A percentile compares a stretch with the other conserved stretches of the same genome.
phyloP scores from a whole-genome alignment of 441 rosid genomes.

The Macaranga tanarius region DNA sequence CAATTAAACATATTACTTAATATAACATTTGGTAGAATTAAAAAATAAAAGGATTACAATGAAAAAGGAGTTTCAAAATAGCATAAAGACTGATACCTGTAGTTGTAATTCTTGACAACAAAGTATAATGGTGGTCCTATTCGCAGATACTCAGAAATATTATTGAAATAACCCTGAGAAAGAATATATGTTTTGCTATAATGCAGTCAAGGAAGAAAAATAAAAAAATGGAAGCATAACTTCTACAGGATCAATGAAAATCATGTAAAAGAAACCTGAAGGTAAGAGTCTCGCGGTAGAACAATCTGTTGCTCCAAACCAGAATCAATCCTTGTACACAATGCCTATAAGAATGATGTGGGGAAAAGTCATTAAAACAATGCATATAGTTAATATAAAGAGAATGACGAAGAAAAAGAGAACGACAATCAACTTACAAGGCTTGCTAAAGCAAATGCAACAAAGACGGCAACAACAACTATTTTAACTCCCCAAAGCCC shows the following conservation, averaged over 20 bases:
- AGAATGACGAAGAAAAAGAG: background rate
- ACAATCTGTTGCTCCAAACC: constrained; percentile 96
- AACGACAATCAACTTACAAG: constrained; percentile 54
- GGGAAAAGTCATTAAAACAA: background rate
- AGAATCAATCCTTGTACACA: constrained; percentile 76
- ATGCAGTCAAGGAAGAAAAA: constrained; percentile 8
- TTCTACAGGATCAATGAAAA: background rate
- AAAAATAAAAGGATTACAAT: background rate
- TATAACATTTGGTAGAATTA: background rate
- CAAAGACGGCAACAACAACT: constrained; percentile 61
- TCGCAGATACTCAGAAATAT: constrained; percentile 69
- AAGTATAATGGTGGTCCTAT: constrained; percentile 93
- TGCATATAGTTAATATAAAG: background rate
- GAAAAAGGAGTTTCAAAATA: background rate
- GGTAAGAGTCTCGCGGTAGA: constrained; percentile 92
- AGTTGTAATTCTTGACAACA: constrained; percentile 84
- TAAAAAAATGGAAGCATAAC: constrained; percentile 15
- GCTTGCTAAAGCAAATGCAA: constrained; percentile 76
- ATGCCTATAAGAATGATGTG: constrained; percentile 42
- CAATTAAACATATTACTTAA: background rate
- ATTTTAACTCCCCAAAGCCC: constrained; percentile 74
- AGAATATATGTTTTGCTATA: constrained; percentile 20
- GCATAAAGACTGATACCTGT: constrained; percentile 46
- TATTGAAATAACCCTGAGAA: constrained; percentile 79
- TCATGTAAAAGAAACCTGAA: constrained; percentile 58